These are phyloP conservation scores for Plasmopara halstedii DNA, from an alignment of 352 stramenopile genomes.

Conservation along the genomic window DNA sequence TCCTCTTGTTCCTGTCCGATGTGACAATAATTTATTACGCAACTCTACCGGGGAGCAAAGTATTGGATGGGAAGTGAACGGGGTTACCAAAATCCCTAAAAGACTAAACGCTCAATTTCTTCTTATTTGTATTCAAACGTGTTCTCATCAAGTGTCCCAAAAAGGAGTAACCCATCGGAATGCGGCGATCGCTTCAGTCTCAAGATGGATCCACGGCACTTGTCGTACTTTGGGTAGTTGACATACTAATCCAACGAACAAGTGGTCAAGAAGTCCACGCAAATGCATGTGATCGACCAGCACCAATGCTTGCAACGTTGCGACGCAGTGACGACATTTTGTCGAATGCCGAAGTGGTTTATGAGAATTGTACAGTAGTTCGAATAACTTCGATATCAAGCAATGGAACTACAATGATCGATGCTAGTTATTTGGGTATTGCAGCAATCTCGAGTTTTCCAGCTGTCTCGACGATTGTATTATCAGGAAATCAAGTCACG, in stretches of 20 bases:
- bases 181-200: slow-evolving; percentile 16
- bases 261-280: slow-evolving; percentile 3
- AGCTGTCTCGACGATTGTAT: slow-evolving; percentile 13
- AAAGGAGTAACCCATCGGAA: no score
- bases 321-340: slow-evolving; percentile 4
- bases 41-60: no score
- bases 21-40: no score
- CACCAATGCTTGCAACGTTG: slow-evolving; percentile 18
- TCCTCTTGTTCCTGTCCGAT: no score
- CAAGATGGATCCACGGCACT: slow-evolving; percentile 3
- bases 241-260: neutral
- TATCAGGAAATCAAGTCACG: slow-evolving; percentile 23
- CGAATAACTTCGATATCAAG: slow-evolving; percentile 17
- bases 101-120: neutral
- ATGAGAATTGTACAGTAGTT: slow-evolving; percentile 23
- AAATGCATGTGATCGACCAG: slow-evolving; percentile 15
- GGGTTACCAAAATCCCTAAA: neutral
- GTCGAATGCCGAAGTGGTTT: slow-evolving; percentile 23
- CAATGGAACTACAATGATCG: slow-evolving; percentile 19
- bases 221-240: slow-evolving; percentile 4
- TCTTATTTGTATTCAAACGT: slow-evolving; percentile 20
- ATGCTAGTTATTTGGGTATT: slow-evolving; percentile 21
- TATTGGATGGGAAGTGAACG: no score
- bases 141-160: neutral
- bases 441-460: slow-evolving; percentile 25